Percentiles rank a stretch among this genome's conserved stretches.
Conservation (phyloP, 306 rosid genomes). For the Hippophae rhamnoides region DNA sequence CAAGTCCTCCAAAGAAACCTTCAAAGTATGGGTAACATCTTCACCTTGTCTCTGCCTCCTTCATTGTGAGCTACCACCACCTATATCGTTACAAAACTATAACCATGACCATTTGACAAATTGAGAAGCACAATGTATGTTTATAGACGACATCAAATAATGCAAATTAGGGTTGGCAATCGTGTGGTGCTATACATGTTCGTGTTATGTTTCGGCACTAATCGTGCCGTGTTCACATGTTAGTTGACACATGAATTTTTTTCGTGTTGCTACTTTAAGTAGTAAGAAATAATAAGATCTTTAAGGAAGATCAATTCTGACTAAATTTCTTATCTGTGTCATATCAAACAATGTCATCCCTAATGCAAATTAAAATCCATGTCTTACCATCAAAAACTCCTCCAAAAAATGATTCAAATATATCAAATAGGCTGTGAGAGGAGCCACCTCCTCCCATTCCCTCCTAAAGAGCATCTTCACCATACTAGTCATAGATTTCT, state of each 20-base stretch:
- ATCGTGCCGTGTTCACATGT: too few species aligned
- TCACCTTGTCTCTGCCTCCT: constrained; percentile 72
- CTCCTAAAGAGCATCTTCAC: constrained; percentile 77
- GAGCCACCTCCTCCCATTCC: constrained; percentile 60
- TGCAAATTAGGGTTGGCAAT: background rate
- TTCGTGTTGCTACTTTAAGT: too few species aligned
- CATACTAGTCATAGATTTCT: constrained; percentile 64
- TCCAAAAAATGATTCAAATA: constrained; percentile 59
- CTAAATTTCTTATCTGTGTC: too few species aligned
- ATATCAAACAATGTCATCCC: too few species aligned
- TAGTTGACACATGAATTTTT: too few species aligned
- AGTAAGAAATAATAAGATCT: too few species aligned
- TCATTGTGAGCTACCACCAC: constrained; percentile 42
- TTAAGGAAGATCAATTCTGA: too few species aligned
- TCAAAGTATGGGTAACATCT: constrained; percentile 57
- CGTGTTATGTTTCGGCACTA: too few species aligned
- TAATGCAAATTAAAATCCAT: background rate
- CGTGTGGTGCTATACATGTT: too few species aligned
- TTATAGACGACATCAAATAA: background rate
- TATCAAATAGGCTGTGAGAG: constrained; percentile 57
- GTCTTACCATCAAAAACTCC: constrained; percentile 50
- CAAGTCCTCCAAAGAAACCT: constrained; percentile 75
- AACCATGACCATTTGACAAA: constrained; percentile 5
- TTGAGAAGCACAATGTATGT: background rate
- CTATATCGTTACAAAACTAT: constrained; percentile 17